Percentiles rank a stretch among this genome's conserved stretches.
These are phyloP conservation scores for Botryotinia calthae DNA, from an alignment of 2,329 filamentous ascomycete genomes.

Conservation along the genomic window DNA sequence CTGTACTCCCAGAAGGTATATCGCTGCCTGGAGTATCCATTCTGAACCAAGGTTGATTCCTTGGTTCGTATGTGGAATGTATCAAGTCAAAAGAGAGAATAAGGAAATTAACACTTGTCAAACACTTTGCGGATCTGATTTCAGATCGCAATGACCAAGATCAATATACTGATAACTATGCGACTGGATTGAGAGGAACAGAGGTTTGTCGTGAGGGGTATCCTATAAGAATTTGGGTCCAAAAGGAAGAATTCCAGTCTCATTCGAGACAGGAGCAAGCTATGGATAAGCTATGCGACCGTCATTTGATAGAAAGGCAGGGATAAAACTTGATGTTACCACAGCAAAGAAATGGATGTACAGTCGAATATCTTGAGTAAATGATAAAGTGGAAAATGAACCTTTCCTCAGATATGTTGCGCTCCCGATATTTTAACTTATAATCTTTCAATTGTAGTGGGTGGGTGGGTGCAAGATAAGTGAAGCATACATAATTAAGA, in stretches of 20 bases:
- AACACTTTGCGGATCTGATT: constrained; percentile 30
- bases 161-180: constrained; percentile 22
- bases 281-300: constrained; percentile 15
- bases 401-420: constrained; percentile 10
- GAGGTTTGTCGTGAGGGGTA: constrained; percentile 11
- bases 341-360: constrained; percentile 5
- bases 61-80: constrained; percentile 17
- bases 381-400: constrained; percentile 6
- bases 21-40: constrained; percentile 35
- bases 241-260: constrained; percentile 5
- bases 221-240: neutral
- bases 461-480: neutral
- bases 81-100: constrained; percentile 26
- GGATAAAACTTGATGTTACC: neutral
- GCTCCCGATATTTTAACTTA: constrained; percentile 2
- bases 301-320: constrained; percentile 14
- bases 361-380: neutral
- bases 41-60: constrained; percentile 16
- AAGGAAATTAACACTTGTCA: constrained; percentile 31
- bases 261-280: constrained; percentile 17
- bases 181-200: constrained; percentile 13
- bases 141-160: constrained; percentile 33
- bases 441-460: neutral
- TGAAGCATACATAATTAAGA: constrained; percentile 3
- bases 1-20: constrained; percentile 32